phyloP scores from a whole-genome alignment of 306 rosid genomes.

The Leucaena leucocephala region DNA sequence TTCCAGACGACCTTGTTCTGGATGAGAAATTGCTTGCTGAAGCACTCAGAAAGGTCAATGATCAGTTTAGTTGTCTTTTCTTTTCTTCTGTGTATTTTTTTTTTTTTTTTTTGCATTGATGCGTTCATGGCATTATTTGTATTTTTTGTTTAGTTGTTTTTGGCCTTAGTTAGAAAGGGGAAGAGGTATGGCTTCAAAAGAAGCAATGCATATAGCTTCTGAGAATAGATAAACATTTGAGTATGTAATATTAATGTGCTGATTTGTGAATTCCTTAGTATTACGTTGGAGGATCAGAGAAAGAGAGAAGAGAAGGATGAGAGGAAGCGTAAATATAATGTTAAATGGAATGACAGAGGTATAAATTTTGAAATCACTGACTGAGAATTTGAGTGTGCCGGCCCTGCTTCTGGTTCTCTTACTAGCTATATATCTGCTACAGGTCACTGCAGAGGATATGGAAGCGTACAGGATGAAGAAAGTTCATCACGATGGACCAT shows the following conservation, averaged over 20 bases:
- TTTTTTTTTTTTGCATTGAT: background rate
- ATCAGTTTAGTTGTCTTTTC: background rate
- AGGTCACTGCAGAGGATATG: constrained; percentile 61
- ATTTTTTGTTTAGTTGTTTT: background rate
- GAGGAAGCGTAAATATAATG: constrained; percentile 63
- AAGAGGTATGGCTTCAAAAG: background rate
- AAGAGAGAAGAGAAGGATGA: constrained; percentile 69
- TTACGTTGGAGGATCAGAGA: constrained; percentile 36
- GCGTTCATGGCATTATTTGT: background rate
- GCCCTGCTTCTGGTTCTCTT: background rate
- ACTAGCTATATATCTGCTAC: background rate
- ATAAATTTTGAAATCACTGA: background rate
- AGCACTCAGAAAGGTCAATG: constrained; percentile 31
- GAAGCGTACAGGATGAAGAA: constrained; percentile 65
- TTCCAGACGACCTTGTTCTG: constrained; percentile 35
- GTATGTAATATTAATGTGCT: background rate
- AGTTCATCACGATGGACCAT: constrained; percentile 55
- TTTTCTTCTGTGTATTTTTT: too few species aligned
- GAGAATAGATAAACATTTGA: background rate
- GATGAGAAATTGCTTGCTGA: constrained; percentile 37
- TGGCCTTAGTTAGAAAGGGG: constrained; percentile 9
- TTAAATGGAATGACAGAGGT: constrained; percentile 50
- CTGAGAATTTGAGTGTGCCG: background rate
- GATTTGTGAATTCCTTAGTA: constrained; percentile 16
- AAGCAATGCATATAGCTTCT: constrained; percentile 18